Base-by-base conservation (phyloP, 2,329 filamentous ascomycete species). In the Teratosphaeriaceae sp. region DNA sequence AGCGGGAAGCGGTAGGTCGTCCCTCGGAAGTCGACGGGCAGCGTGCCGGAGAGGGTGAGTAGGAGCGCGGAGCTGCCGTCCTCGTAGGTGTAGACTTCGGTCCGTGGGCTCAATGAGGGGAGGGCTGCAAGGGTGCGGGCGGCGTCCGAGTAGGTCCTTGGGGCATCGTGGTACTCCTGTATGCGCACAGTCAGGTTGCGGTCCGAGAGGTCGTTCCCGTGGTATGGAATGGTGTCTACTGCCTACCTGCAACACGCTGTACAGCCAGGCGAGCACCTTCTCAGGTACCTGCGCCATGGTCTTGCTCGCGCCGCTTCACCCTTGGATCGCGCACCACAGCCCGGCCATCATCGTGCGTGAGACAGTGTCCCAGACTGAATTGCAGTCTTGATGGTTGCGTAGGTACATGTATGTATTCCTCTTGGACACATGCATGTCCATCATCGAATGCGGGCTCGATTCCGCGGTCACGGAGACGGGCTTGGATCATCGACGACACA, bases 31-130 rank as follows among this genome's bases (percentile, higher is more conserved):
- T 77, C 73, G 46, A 94, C 89, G n/a, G 92, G 89, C 27, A 98
- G 69, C 3, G 89, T 97, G 52, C 92, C 92, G 29, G 80, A 79
- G 41, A 98, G 76, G 54, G 87, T 85, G 38, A 98, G 74, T 42
- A 98, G 82, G 22, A 98, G 78, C 38, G 88, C 86, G 11, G 88
- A 90, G 51, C 77, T 72, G 58, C 92, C 92, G 72, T 86, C 86
- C 55, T 95, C 85, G 63, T 89, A 94, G 43, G 90, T 97, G 67
- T 97, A 94, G 40, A 97, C 89, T 65, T 97, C 89, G 48, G 92
- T 98, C 55, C 86, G 80, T 20, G 89, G 88, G 7, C 83, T 78
- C 18, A 98, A 74, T 2, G 86, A 84, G 6, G 88, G 80, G 60
- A 88, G 88, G 54, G 84, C 78, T 23, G 85, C 78, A 41, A 98